phyloP scores from a whole-genome alignment of 495 filamentous ascomycete genomes.

The Glonium stellatum region DNA sequence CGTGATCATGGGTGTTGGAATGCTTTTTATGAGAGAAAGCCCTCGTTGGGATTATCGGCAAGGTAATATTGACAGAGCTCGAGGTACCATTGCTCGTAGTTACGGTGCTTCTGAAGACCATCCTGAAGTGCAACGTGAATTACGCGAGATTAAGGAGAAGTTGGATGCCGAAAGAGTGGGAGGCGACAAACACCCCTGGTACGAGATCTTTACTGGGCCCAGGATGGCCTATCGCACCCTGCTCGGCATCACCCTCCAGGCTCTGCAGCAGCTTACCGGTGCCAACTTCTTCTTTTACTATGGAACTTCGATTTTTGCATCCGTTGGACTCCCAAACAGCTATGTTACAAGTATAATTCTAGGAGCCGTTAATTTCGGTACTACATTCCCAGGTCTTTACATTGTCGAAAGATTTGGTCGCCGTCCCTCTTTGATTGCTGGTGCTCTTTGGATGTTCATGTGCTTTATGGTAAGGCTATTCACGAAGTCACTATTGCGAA shows the following conservation, averaged over 20 bases:
- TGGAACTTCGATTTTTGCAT: conserved; percentile 63
- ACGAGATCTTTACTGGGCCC: conserved; percentile 24
- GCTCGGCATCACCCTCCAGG: conserved; percentile 17
- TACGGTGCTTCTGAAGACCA: conserved; percentile 3
- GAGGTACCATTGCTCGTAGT: not conserved
- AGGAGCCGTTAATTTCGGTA: conserved; percentile 64
- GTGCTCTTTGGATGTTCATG: conserved; percentile 47
- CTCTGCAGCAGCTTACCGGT: conserved; percentile 19
- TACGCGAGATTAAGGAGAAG: conserved; percentile 9
- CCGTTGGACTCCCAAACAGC: conserved; percentile 59
- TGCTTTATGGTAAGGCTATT: conserved; percentile 25
- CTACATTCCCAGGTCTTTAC: conserved; percentile 66
- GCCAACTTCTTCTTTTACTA: conserved; percentile 37
- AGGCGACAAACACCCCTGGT: conserved; percentile 12
- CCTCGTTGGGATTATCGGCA: conserved; percentile 14
- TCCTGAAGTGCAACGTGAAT: not conserved
- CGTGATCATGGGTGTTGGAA: conserved; percentile 9
- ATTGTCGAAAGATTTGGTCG: conserved; percentile 66
- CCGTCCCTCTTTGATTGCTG: conserved; percentile 57
- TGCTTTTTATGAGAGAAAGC: conserved; percentile 14
- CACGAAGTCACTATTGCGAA: no score
- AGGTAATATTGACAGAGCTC: not conserved
- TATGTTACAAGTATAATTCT: conserved; percentile 71
- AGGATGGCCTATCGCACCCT: conserved; percentile 16
- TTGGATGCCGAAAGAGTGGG: conserved; percentile 11